A percentile compares a stretch with the other conserved stretches of the same genome.
These are phyloP conservation scores for Eutrema heterophyllum DNA, from an alignment of 345 rosid species.

Conservation along the genomic window DNA sequence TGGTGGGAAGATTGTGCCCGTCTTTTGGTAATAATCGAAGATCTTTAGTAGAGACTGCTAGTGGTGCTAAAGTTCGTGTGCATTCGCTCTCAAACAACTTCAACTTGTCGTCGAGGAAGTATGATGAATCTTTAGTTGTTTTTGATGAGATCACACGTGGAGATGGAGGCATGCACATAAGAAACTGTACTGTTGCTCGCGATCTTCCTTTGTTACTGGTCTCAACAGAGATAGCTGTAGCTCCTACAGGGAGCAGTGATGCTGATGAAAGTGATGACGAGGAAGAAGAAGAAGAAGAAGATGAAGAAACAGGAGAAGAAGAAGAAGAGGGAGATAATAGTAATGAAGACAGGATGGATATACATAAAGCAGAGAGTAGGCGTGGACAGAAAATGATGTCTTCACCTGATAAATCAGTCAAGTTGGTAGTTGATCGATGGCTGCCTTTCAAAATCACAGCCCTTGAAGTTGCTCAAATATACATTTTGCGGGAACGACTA, in stretches of 20 bases:
- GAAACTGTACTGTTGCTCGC: slow-evolving; percentile 65
- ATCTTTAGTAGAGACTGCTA: slow-evolving; percentile 56
- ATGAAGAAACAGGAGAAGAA: slow-evolving; percentile 31
- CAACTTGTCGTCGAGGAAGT: slow-evolving; percentile 39
- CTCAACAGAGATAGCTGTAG: slow-evolving; percentile 78
- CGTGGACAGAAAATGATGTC: slow-evolving; percentile 54
- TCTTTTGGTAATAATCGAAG: slow-evolving; percentile 45
- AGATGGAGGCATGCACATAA: slow-evolving; percentile 67
- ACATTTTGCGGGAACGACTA: slow-evolving; percentile 79
- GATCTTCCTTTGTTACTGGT: slow-evolving; percentile 70
- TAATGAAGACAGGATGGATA: slow-evolving; percentile 47
- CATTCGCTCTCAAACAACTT: slow-evolving; percentile 62
- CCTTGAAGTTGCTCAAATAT: slow-evolving; percentile 82
- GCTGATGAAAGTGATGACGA: slow-evolving; percentile 34
- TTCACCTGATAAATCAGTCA: slow-evolving; percentile 66
- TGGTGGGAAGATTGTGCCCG: slow-evolving; percentile 62
- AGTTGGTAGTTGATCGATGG: slow-evolving; percentile 74
- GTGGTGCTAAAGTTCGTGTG: slow-evolving; percentile 66
- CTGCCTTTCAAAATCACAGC: slow-evolving; percentile 66
- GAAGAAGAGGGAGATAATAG: slow-evolving; percentile 39
- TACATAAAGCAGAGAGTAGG: slow-evolving; percentile 26
- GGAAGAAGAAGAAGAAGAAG: slow-evolving; percentile 38
- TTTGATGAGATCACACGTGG: slow-evolving; percentile 90
- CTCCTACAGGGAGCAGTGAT: slow-evolving; percentile 41
- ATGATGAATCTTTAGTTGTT: slow-evolving; percentile 47